Percentiles rank a stretch among this genome's conserved stretches.
phyloP scores from a whole-genome alignment of 73 alveolate species.

The Paramecium primaurelia region DNA sequence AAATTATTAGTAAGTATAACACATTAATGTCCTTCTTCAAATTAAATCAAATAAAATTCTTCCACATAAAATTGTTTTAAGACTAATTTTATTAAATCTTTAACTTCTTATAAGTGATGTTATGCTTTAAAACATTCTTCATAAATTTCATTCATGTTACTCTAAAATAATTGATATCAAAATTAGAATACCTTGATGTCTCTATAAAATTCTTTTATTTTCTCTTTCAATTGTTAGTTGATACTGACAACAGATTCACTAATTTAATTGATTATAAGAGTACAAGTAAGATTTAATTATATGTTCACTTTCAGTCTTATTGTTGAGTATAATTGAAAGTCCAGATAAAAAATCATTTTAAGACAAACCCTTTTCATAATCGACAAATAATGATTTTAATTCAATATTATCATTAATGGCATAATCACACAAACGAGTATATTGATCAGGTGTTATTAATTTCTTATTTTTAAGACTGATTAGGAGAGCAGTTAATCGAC shows the following conservation, averaged over 20 bases:
- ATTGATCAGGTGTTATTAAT: background rate
- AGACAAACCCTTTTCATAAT: constrained; percentile 20
- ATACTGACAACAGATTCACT: background rate
- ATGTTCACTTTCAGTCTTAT: background rate
- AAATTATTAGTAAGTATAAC: background rate
- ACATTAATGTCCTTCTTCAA: constrained; percentile 24
- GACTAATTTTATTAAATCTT: background rate
- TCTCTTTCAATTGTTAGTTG: background rate
- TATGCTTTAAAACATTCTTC: background rate
- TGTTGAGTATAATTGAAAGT: background rate
- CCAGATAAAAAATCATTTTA: constrained; percentile 11
- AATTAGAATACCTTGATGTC: background rate
- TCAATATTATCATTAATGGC: background rate
- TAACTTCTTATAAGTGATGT: background rate
- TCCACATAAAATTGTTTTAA: background rate
- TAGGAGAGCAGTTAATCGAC: background rate
- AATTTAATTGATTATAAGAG: background rate
- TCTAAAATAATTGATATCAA: background rate
- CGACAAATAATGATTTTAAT: background rate
- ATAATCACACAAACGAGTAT: background rate
- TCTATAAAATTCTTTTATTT: background rate
- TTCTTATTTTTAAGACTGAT: background rate
- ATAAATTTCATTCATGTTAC: background rate
- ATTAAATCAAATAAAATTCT: background rate
- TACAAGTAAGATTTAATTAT: background rate